Conservation (phyloP, 371 early-diverging fungal species). For the Syncephalis fuscata region DNA sequence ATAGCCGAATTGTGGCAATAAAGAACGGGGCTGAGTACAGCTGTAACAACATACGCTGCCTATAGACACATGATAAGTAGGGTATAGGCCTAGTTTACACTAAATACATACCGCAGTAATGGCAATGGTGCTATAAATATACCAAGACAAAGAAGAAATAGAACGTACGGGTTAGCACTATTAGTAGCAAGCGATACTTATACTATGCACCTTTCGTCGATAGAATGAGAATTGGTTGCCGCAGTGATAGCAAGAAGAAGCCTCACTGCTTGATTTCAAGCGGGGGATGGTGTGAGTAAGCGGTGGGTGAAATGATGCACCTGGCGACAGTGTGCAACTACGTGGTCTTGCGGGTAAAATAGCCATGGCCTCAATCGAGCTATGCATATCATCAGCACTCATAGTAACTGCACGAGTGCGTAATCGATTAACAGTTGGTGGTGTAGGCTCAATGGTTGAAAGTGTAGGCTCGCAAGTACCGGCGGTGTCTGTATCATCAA, state of each 20-base stretch:
- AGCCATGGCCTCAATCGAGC: too few species aligned
- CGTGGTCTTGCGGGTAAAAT: too few species aligned
- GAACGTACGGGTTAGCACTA: neutral
- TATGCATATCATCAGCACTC: too few species aligned
- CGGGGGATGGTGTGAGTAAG: constrained; percentile 17
- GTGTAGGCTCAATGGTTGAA: too few species aligned
- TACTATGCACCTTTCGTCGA: constrained; percentile 10
- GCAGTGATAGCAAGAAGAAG: constrained; percentile 20
- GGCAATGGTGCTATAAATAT: constrained; percentile 14
- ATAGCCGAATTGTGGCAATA: constrained; percentile 25
- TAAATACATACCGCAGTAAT: constrained; percentile 23
- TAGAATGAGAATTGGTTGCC: constrained; percentile 17
- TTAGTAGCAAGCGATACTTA: neutral
- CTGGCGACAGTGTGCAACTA: constrained; percentile 1
- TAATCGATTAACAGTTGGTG: too few species aligned
- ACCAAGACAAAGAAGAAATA: neutral
- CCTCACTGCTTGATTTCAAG: constrained; percentile 11
- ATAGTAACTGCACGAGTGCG: too few species aligned
- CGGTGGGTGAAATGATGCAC: constrained; percentile 5
- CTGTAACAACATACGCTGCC: constrained; percentile 22
- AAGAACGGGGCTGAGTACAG: constrained; percentile 18
- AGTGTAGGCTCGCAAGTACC: too few species aligned
- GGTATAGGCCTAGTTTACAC: neutral
- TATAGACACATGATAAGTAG: constrained; percentile 3
- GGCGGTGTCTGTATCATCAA: too few species aligned